Conservation (phyloP, 2,329 filamentous ascomycete species). For the Aotearoamyces nothofagi region DNA sequence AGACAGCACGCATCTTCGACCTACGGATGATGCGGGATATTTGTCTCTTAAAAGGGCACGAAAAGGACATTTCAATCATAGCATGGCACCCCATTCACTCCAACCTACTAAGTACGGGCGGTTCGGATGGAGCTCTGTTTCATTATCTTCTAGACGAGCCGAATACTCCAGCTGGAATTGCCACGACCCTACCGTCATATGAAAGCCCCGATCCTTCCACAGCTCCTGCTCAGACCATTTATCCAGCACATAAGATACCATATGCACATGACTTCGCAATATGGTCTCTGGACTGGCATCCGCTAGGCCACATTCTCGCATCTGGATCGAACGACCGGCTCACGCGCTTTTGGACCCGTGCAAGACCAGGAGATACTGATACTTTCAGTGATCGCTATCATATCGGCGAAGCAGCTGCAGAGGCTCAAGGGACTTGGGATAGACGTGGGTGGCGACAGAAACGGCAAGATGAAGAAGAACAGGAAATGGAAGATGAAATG, state of each 20-base stretch:
- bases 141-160: constrained; percentile 96
- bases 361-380: constrained; percentile 73
- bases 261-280: constrained; percentile 91
- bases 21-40: constrained; percentile 98
- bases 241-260: constrained; percentile 73
- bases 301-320: constrained; percentile 84
- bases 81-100: constrained; percentile 90
- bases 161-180: constrained; percentile 62
- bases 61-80: constrained; percentile 88
- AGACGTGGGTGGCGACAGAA: constrained; percentile 63
- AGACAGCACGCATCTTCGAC: constrained; percentile 87
- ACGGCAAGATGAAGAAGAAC: constrained; percentile 82
- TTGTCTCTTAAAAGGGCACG: constrained; percentile 80
- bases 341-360: constrained; percentile 90
- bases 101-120: constrained; percentile 78
- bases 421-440: constrained; percentile 91
- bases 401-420: constrained; percentile 83
- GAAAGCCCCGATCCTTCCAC: constrained; percentile 68
- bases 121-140: constrained; percentile 75
- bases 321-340: constrained; percentile 95
- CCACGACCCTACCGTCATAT: constrained; percentile 65
- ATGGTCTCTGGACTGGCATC: constrained; percentile 97
- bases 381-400: constrained; percentile 86
- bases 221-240: constrained; percentile 77
- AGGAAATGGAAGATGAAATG: constrained; percentile 83